Conservation (phyloP, 2,329 filamentous ascomycete genomes). For the Kalmusia sp. region DNA sequence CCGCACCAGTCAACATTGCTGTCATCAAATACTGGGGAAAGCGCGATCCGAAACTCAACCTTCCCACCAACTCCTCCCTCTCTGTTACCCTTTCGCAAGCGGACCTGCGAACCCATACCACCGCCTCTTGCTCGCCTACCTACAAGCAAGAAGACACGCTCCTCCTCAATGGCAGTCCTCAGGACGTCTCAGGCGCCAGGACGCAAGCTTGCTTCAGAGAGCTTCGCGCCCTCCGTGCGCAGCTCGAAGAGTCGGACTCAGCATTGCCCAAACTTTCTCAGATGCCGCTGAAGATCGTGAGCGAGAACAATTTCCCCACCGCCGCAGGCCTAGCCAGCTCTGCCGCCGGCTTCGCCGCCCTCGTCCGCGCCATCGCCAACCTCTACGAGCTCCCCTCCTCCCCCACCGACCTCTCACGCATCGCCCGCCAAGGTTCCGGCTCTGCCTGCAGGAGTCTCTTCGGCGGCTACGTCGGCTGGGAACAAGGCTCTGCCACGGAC, state of each 20-base stretch:
- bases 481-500: constrained; percentile 76
- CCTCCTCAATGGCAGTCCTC: constrained; percentile 80
- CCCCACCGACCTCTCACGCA: constrained; percentile 82
- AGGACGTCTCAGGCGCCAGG: constrained; percentile 85
- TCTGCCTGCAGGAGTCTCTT: constrained; percentile 93
- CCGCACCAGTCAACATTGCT: constrained; percentile 96
- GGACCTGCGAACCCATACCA: constrained; percentile 94
- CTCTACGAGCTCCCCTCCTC: constrained; percentile 85
- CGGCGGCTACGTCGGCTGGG: constrained; percentile 95
- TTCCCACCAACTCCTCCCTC: constrained; percentile 96
- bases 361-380: constrained; percentile 85
- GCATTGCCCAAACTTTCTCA: constrained; percentile 82
- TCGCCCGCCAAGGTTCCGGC: constrained; percentile 92
- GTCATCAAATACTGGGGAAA: constrained; percentile 99
- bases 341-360: constrained; percentile 71
- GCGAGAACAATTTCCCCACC: constrained; percentile 98
- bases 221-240: constrained; percentile 77
- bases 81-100: constrained; percentile 94
- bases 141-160: constrained; percentile 75
- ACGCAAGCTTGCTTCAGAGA: constrained; percentile 95
- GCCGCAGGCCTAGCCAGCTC: constrained; percentile 81
- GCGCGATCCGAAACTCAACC: constrained; percentile 89
- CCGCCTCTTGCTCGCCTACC: constrained; percentile 82
- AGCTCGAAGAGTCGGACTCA: constrained; percentile 74
- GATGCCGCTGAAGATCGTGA: constrained; percentile 83